phyloP scores from a whole-genome alignment of 106 monocot genomes.

The Platanthera zijinensis region DNA sequence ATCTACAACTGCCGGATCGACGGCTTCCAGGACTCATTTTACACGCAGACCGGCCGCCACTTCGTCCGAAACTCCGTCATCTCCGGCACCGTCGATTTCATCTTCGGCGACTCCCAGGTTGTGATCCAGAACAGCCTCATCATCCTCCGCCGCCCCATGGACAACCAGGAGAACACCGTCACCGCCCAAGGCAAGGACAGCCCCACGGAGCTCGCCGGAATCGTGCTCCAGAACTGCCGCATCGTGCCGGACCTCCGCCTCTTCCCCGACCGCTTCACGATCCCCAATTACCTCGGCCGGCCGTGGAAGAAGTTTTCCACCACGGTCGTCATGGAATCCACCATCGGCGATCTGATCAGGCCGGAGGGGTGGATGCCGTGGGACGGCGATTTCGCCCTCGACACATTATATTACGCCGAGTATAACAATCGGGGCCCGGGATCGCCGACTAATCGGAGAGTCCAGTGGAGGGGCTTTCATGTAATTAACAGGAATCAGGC shows the following conservation, averaged over 20 bases:
- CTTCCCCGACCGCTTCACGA: conserved; percentile 10
- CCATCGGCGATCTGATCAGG: conserved; percentile 20
- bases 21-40: conserved; percentile 49
- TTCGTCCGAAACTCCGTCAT: conserved; percentile 37
- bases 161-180: conserved; percentile 37
- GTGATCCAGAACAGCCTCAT: conserved; percentile 48
- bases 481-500: conserved; percentile 11
- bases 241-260: conserved; percentile 21
- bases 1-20: conserved; percentile 44
- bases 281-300: conserved; percentile 26
- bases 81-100: conserved; percentile 56
- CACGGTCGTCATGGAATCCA: conserved; percentile 30
- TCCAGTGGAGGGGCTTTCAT: conserved; percentile 23
- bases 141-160: conserved; percentile 29
- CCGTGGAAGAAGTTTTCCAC: conserved; percentile 36
- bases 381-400: conserved; percentile 2
- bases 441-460: conserved; percentile 1
- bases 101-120: conserved; percentile 34
- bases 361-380: conserved; percentile 34
- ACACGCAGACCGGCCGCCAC: conserved; percentile 21
- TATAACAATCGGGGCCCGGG: conserved; percentile 31
- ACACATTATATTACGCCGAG: conserved; percentile 36
- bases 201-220: conserved; percentile 25
- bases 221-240: conserved; percentile 31
- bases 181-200: conserved; percentile 40